Base-by-base conservation (phyloP, 2,329 filamentous ascomycete species). In the Stemphylium vesicarium region DNA sequence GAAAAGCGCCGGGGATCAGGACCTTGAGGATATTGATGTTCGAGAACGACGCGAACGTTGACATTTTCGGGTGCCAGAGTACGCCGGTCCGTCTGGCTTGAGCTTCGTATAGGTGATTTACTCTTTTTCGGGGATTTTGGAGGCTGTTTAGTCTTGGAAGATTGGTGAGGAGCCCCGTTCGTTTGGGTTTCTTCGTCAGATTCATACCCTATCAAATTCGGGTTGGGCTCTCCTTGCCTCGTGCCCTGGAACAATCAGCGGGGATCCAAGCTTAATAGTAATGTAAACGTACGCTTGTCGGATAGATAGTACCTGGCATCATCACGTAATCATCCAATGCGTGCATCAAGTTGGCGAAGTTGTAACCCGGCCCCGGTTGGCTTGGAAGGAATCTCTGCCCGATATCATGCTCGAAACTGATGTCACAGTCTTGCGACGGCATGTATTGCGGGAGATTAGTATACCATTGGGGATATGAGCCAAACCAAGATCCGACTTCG, bases 301-400 rank as follows among this genome's bases (percentile, higher is more conserved):
- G 70, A 56, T 75, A 77, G 20, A 75, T 75, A 26, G 76, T 77
- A 4, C 79, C 78, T 5, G 79, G 78, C 74, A 81, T 75, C 32
- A 69, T 71, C 2, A 80, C 78, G 51, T 80, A 81, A 18, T 80
- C 74, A 39, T 81, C 78, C 35, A 81, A 73, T 4, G 68, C 35
- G 36, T 62, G 63, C 33, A 72, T 73, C 24, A 81, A 44, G 10
- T 71, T 70, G 4, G 78, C 78, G 62, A 81, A 81, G 52, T 81
- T 81, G 64, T 79, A 81, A 0, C 79, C 78, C 29, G 65, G 68
- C 4, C 57, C 63, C 2, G 66, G 61, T 13, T 68, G 63, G 1
- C 64, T 58, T 4, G 78, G 77, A 32, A 74, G 64, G 52, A 81
- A 81, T 5, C 72, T 68, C 56, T 81, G 79, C 1, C 79, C 79